Evolutionary conservation across 371 early-diverging fungal species (phyloP).

Genomic region (Lichtheimia hyalospora): DNA sequence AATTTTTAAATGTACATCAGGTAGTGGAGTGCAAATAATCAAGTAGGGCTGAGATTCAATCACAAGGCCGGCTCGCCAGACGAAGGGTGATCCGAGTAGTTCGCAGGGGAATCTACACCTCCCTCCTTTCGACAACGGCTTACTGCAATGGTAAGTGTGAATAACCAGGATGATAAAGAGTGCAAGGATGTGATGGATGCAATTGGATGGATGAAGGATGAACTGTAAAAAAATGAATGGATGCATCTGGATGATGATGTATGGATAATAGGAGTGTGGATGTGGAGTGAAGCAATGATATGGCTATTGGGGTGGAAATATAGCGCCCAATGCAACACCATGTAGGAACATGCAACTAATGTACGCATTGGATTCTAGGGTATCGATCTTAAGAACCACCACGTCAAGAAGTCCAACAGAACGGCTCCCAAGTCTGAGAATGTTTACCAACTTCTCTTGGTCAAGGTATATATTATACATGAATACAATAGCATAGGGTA

Average conservation of each 20-base stretch:
- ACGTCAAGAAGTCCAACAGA: constrained; percentile 89
- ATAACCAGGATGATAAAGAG: background rate
- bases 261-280: background rate
- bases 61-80: no score
- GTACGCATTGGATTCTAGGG: constrained; percentile 54
- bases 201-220: constrained; percentile 15
- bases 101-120: no score
- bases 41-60: no score
- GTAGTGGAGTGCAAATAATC: no score
- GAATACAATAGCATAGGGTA: no score
- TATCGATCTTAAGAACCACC: constrained; percentile 95
- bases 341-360: background rate
- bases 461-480: constrained; percentile 65
- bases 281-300: background rate
- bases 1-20: no score
- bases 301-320: background rate
- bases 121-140: constrained; percentile 1
- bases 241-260: background rate
- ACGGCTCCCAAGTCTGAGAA: constrained; percentile 85
- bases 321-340: background rate
- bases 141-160: constrained; percentile 1
- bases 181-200: constrained; percentile 13
- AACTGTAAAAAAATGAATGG: background rate
- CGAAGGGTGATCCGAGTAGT: no score
- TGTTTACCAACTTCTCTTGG: constrained; percentile 90